Evolutionary conservation across 495 filamentous ascomycete genomes (phyloP).

Genomic region (Emericellopsis terricola): DNA sequence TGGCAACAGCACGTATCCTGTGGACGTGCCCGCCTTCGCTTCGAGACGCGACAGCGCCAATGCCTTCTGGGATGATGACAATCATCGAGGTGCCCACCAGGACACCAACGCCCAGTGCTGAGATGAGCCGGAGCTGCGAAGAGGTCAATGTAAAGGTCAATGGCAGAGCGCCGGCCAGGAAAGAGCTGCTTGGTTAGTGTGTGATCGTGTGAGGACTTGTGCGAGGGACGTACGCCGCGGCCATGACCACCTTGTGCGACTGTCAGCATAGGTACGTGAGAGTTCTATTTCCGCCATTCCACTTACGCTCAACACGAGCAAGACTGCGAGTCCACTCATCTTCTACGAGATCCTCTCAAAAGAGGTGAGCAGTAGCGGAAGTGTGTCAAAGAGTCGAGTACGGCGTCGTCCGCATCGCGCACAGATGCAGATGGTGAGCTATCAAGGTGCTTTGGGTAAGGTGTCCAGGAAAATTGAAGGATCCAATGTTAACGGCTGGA

Average conservation of each 20-base stretch:
- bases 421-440: not conserved
- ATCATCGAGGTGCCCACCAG: constrained; percentile 89
- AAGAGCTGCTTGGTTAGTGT: constrained; percentile 45
- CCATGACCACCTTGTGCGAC: constrained; percentile 56
- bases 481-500: no score
- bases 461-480: no score
- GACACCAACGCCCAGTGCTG: constrained; percentile 84
- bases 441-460: no score
- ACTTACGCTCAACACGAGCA: constrained; percentile 53
- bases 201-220: constrained; percentile 3
- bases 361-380: no score
- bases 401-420: not conserved
- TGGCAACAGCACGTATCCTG: not conserved
- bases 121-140: constrained; percentile 74
- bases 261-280: constrained; percentile 5
- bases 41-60: constrained; percentile 73
- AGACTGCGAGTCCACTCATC: constrained; percentile 69
- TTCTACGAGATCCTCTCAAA: no score
- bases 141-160: constrained; percentile 80
- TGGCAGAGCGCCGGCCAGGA: constrained; percentile 83
- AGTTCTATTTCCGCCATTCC: no score
- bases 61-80: constrained; percentile 92
- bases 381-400: not conserved
- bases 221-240: constrained; percentile 53
- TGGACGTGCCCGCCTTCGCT: constrained; percentile 24